phyloP scores from a whole-genome alignment of 2,329 filamentous ascomycete species.

The Paraphaeosphaeria minitans region DNA sequence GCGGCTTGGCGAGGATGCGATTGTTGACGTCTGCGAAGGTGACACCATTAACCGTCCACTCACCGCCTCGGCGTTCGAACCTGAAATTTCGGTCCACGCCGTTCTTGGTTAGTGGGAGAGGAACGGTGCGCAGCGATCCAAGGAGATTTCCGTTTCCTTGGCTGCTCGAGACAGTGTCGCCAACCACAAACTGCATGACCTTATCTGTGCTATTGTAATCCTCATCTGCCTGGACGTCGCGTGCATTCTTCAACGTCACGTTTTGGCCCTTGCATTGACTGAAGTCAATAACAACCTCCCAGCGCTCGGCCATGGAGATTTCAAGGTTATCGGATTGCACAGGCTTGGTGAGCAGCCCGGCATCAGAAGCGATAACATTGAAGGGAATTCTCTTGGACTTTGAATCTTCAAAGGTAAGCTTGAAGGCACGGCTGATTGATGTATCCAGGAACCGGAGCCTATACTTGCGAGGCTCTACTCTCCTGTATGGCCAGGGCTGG shows the following conservation, averaged over 20 bases:
- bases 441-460: slow-evolving; percentile 61
- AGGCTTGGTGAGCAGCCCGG: slow-evolving; percentile 50
- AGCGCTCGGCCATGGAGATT: slow-evolving; percentile 63
- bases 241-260: slow-evolving; percentile 54
- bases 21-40: slow-evolving; percentile 39
- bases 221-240: slow-evolving; percentile 54
- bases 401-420: slow-evolving; percentile 54
- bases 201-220: slow-evolving; percentile 58
- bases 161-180: slow-evolving; percentile 30
- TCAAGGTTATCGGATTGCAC: slow-evolving; percentile 52
- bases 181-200: slow-evolving; percentile 54
- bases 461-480: slow-evolving; percentile 66
- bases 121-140: slow-evolving; percentile 34
- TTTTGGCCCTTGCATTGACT: slow-evolving; percentile 56
- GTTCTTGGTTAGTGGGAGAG: slow-evolving; percentile 38
- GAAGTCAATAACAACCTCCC: slow-evolving; percentile 66
- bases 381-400: slow-evolving; percentile 53
- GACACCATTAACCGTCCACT: slow-evolving; percentile 41
- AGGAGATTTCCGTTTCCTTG: slow-evolving; percentile 37
- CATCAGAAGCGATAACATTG: slow-evolving; percentile 61
- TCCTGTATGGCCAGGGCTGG: slow-evolving; percentile 63
- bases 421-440: slow-evolving; percentile 50
- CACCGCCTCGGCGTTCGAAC: slow-evolving; percentile 37
- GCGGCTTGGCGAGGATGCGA: slow-evolving; percentile 41
- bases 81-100: slow-evolving; percentile 41